Conservation (phyloP, 805 yeast species). For the Naumovozyma castellii region DNA sequence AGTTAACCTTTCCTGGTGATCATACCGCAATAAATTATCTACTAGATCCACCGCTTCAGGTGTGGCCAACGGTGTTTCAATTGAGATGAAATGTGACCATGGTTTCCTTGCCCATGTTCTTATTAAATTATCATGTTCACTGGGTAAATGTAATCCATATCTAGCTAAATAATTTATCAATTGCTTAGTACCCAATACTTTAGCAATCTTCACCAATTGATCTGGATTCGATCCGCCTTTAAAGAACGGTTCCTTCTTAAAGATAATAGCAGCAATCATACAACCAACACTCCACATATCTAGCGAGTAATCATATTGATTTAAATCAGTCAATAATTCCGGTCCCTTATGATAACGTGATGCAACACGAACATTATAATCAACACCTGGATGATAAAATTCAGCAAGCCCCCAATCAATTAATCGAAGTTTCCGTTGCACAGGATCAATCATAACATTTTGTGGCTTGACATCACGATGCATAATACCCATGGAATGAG, state of each 20-base stretch:
- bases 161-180: slow-evolving; percentile 55
- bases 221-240: slow-evolving; percentile 88
- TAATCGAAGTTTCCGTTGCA: slow-evolving; percentile 48
- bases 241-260: slow-evolving; percentile 85
- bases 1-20: slow-evolving; percentile 80
- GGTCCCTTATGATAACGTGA: slow-evolving; percentile 90
- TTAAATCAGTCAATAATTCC: slow-evolving; percentile 71
- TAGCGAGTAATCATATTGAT: slow-evolving; percentile 77
- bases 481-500: slow-evolving; percentile 91
- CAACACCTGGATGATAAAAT: slow-evolving; percentile 82
- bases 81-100: slow-evolving; percentile 52
- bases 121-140: slow-evolving; percentile 67
- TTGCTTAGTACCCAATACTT: slow-evolving; percentile 78
- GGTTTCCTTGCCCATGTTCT: slow-evolving; percentile 58
- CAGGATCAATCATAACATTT: slow-evolving; percentile 86
- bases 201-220: slow-evolving; percentile 82
- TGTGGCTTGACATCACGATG: slow-evolving; percentile 93
- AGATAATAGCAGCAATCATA: slow-evolving; percentile 80
- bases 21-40: slow-evolving; percentile 66
- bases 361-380: slow-evolving; percentile 86
- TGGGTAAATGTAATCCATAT: slow-evolving; percentile 59
- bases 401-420: slow-evolving; percentile 96
- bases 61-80: slow-evolving; percentile 37
- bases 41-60: slow-evolving; percentile 58
- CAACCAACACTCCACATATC: slow-evolving; percentile 91